Conservation (phyloP, 805 yeast genomes). For the Candida sakaeoensis region DNA sequence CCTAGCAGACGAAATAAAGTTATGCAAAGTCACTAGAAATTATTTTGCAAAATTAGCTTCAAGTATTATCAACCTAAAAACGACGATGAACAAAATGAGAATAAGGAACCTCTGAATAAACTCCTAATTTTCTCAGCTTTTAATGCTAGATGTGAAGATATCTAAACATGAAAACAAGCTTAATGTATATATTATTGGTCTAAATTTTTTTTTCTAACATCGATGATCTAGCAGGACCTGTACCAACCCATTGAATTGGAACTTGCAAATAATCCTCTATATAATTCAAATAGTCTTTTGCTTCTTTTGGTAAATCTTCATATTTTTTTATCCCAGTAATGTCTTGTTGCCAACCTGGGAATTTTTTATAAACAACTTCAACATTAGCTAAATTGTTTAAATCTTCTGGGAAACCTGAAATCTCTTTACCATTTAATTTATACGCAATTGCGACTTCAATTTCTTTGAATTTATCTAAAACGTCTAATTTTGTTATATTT, state of each 20-base stretch:
- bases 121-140: no score
- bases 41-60: no score
- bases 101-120: no score
- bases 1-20: no score
- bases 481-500: constrained; percentile 94
- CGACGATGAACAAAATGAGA: no score
- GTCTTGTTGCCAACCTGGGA: constrained; percentile 92
- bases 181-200: background rate
- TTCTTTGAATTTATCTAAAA: constrained; percentile 83
- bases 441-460: constrained; percentile 86
- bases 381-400: constrained; percentile 76
- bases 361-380: constrained; percentile 85
- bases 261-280: constrained; percentile 83
- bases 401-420: constrained; percentile 90
- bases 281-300: constrained; percentile 76
- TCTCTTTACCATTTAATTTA: constrained; percentile 68
- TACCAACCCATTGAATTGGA: constrained; percentile 96
- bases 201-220: constrained; percentile 61
- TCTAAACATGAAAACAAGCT: no score
- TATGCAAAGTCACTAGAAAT: no score
- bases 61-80: no score
- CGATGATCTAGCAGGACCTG: constrained; percentile 94
- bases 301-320: constrained; percentile 82
- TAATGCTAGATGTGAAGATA: no score
- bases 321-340: constrained; percentile 68